phyloP scores from a whole-genome alignment of 108 stramenopile species.

The Skeletonema potamos region DNA sequence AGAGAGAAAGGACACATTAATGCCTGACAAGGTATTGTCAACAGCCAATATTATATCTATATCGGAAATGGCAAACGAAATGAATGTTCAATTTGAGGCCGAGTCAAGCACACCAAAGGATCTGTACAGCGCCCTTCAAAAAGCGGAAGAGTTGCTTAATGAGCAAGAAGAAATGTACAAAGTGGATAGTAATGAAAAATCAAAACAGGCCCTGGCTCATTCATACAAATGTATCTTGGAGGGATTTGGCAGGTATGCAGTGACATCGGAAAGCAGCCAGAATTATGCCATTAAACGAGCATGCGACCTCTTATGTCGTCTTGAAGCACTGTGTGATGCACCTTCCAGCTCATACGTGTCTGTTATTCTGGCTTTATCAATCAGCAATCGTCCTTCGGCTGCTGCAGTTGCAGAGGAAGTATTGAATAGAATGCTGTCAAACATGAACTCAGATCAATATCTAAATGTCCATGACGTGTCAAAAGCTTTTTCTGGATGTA shows the following conservation, averaged over 20 bases:
- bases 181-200: not conserved
- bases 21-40: not conserved
- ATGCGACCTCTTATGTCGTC: conserved; percentile 18
- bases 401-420: conserved; percentile 29
- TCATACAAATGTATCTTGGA: conserved; percentile 24
- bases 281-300: conserved; percentile 34
- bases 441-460: not conserved
- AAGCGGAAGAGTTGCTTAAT: conserved; percentile 33
- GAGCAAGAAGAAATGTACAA: conserved; percentile 23
- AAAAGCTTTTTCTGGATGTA: conserved; percentile 43
- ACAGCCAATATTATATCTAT: conserved; percentile 16
- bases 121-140: conserved; percentile 7
- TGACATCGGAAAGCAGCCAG: not conserved
- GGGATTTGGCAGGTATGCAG: conserved; percentile 45
- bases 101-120: not conserved
- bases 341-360: conserved; percentile 41
- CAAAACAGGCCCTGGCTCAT: conserved; percentile 12
- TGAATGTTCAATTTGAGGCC: not conserved
- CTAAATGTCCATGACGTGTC: conserved; percentile 29
- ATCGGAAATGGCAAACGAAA: not conserved
- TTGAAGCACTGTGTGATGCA: conserved; percentile 15
- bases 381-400: conserved; percentile 19
- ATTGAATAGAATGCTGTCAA: conserved; percentile 30
- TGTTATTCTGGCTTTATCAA: conserved; percentile 38
- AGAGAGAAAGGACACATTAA: conserved; percentile 9